Conservation (phyloP, 139 green algal genomes). For the Edaphochlamys debaryana region DNA sequence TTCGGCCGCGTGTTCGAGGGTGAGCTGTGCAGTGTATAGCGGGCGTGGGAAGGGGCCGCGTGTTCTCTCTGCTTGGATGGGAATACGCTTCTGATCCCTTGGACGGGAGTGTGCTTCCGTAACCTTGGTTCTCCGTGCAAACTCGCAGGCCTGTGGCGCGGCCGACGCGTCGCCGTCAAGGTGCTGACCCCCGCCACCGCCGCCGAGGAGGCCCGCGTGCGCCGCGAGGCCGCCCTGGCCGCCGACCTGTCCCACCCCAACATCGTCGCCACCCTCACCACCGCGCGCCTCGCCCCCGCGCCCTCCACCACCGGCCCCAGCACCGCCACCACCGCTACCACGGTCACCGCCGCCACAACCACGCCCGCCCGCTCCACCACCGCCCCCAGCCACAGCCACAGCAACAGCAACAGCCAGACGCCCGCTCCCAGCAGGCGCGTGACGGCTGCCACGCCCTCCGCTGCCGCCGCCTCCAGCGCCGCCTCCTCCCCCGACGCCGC, state of each 20-base stretch:
- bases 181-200: constrained; percentile 21
- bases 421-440: too few relatives aligned
- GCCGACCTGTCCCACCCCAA: constrained; percentile 44
- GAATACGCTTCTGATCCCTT: too few relatives aligned
- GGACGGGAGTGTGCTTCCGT: too few relatives aligned
- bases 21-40: too few relatives aligned
- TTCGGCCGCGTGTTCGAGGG: constrained; percentile 49
- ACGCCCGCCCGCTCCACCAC: neutral
- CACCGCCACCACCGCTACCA: neutral
- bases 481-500: neutral
- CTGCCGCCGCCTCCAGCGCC: neutral
- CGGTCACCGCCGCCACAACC: too few relatives aligned
- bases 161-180: constrained; percentile 47
- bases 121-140: too few relatives aligned
- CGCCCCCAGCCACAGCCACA: too few relatives aligned
- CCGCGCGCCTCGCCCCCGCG: neutral
- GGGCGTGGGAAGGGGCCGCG: too few relatives aligned
- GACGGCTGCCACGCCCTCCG: neutral
- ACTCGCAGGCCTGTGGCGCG: constrained; percentile 43
- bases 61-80: too few relatives aligned
- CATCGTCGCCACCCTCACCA: constrained; percentile 39
- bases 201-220: constrained; percentile 2
- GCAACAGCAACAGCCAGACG: neutral
- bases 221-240: constrained; percentile 27
- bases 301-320: too few relatives aligned